These are phyloP conservation scores for Podospora australis DNA, from an alignment of 495 filamentous ascomycete genomes.

Conservation along the genomic window DNA sequence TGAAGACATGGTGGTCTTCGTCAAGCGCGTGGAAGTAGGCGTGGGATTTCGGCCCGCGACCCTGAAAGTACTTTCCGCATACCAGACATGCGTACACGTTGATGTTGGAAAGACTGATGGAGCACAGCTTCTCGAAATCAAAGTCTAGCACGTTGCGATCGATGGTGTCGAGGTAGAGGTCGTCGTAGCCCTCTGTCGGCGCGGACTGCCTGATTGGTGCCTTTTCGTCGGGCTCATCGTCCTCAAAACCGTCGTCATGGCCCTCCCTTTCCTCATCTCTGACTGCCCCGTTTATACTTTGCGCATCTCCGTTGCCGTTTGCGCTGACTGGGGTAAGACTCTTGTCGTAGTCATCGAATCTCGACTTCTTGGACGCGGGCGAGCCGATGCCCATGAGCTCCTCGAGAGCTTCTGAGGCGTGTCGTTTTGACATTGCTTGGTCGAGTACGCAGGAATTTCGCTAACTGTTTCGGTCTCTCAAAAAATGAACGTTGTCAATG, in stretches of 20 bases:
- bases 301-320: constrained; percentile 19
- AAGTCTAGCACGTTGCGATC: constrained; percentile 84
- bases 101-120: constrained; percentile 90
- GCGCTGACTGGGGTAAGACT: constrained; percentile 25
- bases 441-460: no score
- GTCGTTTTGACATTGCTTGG: constrained; percentile 55
- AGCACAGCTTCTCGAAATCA: constrained; percentile 98
- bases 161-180: constrained; percentile 97
- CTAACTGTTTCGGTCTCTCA: no score
- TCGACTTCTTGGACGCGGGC: constrained; percentile 69
- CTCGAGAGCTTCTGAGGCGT: constrained; percentile 70
- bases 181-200: constrained; percentile 82
- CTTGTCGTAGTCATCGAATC: constrained; percentile 51
- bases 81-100: constrained; percentile 98
- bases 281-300: background rate
- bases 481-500: no score
- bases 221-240: constrained; percentile 39
- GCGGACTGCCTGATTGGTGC: constrained; percentile 58
- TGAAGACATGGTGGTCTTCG: constrained; percentile 89
- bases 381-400: constrained; percentile 52
- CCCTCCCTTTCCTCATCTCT: constrained; percentile 3
- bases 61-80: constrained; percentile 96
- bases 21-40: constrained; percentile 98
- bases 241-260: constrained; percentile 12
- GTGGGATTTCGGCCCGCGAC: constrained; percentile 85